Conservation (phyloP, 352 stramenopile genomes). For the Pythium brachiatum region DNA sequence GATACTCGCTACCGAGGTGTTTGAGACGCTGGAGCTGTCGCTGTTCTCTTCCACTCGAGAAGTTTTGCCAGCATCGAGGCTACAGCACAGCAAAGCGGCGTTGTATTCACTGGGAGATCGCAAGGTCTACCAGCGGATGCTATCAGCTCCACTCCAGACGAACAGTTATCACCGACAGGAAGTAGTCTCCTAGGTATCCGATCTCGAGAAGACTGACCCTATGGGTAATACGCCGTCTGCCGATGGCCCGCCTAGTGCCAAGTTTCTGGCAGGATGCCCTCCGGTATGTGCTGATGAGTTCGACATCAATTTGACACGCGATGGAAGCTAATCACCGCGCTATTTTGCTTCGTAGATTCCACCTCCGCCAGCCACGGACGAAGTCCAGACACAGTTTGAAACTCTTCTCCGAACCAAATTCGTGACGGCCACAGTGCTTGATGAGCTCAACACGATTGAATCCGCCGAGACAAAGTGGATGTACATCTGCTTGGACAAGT, state of each 20-base stretch:
- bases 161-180: not conserved
- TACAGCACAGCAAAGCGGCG: not conserved
- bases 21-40: not conserved
- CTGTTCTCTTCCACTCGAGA: slow-evolving; percentile 13
- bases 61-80: slow-evolving; percentile 7
- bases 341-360: slow-evolving; percentile 40
- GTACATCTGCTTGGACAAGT: slow-evolving; percentile 62
- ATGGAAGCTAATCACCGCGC: not conserved
- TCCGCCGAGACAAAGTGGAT: slow-evolving; percentile 64
- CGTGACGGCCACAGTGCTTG: slow-evolving; percentile 26
- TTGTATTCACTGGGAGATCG: not conserved
- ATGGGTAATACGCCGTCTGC: slow-evolving; percentile 60
- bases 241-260: slow-evolving; percentile 21
- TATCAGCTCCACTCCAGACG: not conserved
- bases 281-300: slow-evolving; percentile 31
- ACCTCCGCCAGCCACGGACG: slow-evolving; percentile 29
- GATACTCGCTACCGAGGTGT: not conserved
- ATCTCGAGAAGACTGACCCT: not conserved
- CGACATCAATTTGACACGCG: not conserved
- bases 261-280: slow-evolving; percentile 59
- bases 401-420: slow-evolving; percentile 36
- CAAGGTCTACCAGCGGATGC: not conserved
- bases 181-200: slow-evolving; percentile 1
- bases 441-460: slow-evolving; percentile 47
- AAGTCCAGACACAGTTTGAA: slow-evolving; percentile 47